Base-by-base conservation (phyloP, 192 early-diverging fungal species). In the Irineochytrium annulatum region DNA sequence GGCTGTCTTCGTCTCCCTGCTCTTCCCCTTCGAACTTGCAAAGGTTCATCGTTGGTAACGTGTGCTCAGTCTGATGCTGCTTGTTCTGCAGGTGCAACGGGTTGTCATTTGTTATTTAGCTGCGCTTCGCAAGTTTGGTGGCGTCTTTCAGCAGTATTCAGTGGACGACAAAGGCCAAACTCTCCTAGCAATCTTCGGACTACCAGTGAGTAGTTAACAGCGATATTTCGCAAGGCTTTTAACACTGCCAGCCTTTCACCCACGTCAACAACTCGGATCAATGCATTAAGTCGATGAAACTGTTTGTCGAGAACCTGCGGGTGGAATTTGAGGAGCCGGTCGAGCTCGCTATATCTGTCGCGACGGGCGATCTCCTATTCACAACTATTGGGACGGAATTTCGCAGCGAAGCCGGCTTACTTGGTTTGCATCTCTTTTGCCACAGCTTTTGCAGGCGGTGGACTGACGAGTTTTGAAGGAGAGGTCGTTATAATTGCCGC, bases 121-220 rank as follows among this genome's bases (percentile, higher is more conserved):
- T n/a, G n/a, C 13, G 13, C 11, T 49, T 24, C 13, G 6, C 5
- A 8, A 20, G 13, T 24, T 22, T 24, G 46, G 46, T 24, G 46
- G 46, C 6, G 46, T 49, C 11, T 49, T 49, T 24, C 46, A 49
- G 24, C 46, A 49, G 26, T 49, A 49, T 24, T 49, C 46, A 20
- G 46, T 49, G 11, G 46, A 49, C 24, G 46, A 49, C 24, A 49
- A 49, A 22, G 46, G 46, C 11, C 46, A 49, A 24, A 49, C 46
- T 5, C 11, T 49, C 6, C 22, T 49, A 8, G 46, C 46, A 20
- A 6, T 22, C 46, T 49, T 49, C 24, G 46, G 46, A 20, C 24
- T 49, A 17, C 46, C 46, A 24, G 46, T 49, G 13, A 8, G 46
- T 49, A 14, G 13, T 17, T n/a, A n/a, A n/a, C n/a, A n/a, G n/a